These are phyloP conservation scores for Wickerhamomyces rabaulensis DNA, from an alignment of 805 yeast genomes.

Conservation along the genomic window DNA sequence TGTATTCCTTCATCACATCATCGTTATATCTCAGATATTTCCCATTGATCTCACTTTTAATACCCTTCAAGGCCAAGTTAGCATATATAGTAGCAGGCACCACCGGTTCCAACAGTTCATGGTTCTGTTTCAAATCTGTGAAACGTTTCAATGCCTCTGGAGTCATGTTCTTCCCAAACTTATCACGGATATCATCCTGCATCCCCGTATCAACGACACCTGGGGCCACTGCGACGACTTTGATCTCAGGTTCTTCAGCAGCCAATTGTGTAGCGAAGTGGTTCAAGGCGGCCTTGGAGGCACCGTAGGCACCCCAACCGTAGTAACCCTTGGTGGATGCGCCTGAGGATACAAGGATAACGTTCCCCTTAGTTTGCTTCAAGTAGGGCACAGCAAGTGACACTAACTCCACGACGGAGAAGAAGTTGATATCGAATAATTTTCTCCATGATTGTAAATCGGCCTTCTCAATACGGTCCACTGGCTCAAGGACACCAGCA, in stretches of 20 bases:
- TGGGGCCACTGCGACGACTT: conserved; percentile 76
- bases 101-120: conserved; percentile 57
- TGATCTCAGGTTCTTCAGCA: conserved; percentile 58
- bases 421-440: conserved; percentile 72
- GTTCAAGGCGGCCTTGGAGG: conserved; percentile 88
- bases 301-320: conserved; percentile 91
- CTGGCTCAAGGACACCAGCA: conserved; percentile 84
- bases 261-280: conserved; percentile 66
- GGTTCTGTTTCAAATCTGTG: conserved; percentile 51
- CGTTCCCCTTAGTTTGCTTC: conserved; percentile 48
- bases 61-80: conserved; percentile 57
- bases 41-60: conserved; percentile 58
- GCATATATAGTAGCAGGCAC: conserved; percentile 72
- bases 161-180: conserved; percentile 55
- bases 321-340: conserved; percentile 60
- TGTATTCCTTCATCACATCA: conserved; percentile 9
- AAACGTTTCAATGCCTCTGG: conserved; percentile 56
- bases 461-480: conserved; percentile 48
- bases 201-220: conserved; percentile 91
- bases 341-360: conserved; percentile 85
- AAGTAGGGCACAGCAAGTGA: conserved; percentile 52
- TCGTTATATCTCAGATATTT: conserved; percentile 60
- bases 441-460: conserved; percentile 53
- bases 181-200: conserved; percentile 77
- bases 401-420: conserved; percentile 63